These are phyloP conservation scores for Jimgerdemannia lactiflua DNA, from an alignment of 192 early-diverging fungal species.

Conservation along the genomic window DNA sequence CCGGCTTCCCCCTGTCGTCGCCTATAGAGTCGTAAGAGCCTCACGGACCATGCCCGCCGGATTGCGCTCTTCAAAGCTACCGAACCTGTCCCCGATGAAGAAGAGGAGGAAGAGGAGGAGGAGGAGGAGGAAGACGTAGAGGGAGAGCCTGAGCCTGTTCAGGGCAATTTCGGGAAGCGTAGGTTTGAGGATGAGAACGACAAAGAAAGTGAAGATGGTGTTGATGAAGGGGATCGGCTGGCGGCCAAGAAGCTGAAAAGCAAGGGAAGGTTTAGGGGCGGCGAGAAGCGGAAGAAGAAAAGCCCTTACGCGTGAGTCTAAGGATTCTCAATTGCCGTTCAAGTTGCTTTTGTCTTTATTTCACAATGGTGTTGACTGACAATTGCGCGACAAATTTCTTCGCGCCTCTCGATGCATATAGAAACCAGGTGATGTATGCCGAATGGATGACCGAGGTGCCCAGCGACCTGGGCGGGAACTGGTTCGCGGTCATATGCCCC, in stretches of 20 bases:
- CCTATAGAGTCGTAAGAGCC: constrained; percentile 34
- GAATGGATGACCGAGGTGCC: constrained; percentile 50
- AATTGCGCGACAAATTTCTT: background rate
- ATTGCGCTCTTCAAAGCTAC: constrained; percentile 34
- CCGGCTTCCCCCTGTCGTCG: background rate
- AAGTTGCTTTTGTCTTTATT: background rate
- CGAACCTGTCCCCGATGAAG: constrained; percentile 18
- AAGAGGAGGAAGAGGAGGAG: constrained; percentile 21
- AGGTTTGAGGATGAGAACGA: constrained; percentile 12
- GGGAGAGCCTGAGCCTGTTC: background rate
- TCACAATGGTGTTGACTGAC: too few species aligned
- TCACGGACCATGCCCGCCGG: constrained; percentile 40
- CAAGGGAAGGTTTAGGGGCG: constrained; percentile 1
- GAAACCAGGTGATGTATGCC: constrained; percentile 57
- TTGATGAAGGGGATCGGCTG: too few species aligned
- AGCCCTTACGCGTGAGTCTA: background rate
- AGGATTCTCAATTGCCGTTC: background rate
- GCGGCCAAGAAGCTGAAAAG: background rate
- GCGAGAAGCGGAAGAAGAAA: constrained; percentile 7
- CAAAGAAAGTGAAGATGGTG: constrained; percentile 10
- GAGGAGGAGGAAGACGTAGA: constrained; percentile 17
- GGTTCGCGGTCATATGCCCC: constrained; percentile 51
- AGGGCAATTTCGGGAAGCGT: constrained; percentile 21
- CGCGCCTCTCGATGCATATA: constrained; percentile 7
- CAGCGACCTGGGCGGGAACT: constrained; percentile 41